These are phyloP conservation scores for Linnemannia zychae DNA, from an alignment of 192 early-diverging fungal genomes.

Conservation along the genomic window DNA sequence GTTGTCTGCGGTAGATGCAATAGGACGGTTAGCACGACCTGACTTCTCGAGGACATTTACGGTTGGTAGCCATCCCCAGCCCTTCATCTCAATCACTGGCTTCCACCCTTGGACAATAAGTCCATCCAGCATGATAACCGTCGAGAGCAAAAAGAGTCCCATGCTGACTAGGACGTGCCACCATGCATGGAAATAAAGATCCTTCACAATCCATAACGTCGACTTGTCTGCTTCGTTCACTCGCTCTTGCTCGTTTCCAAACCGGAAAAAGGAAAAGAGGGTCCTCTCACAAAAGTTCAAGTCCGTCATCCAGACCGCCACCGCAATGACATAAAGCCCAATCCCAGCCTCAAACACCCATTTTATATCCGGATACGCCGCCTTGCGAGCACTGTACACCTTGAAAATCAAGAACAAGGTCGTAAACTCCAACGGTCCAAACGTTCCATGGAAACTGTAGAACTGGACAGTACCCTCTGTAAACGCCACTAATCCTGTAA, in stretches of 20 bases:
- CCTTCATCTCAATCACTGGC: conserved; percentile 36
- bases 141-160: conserved; percentile 69
- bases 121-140: conserved; percentile 63
- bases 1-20: background rate
- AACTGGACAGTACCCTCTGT: conserved; percentile 38
- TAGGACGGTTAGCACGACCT: background rate
- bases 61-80: conserved; percentile 41
- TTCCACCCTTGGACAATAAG: conserved; percentile 41
- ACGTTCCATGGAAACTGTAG: conserved; percentile 42
- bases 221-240: conserved; percentile 41
- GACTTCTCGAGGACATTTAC: conserved; percentile 17
- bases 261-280: conserved; percentile 15
- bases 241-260: conserved; percentile 46
- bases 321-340: conserved; percentile 27
- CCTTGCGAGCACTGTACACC: conserved; percentile 42
- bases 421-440: conserved; percentile 36
- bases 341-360: conserved; percentile 46
- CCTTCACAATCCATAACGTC: conserved; percentile 58
- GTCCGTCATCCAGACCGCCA: conserved; percentile 50
- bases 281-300: conserved; percentile 46
- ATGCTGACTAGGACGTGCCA: conserved; percentile 74
- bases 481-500: conserved; percentile 41
- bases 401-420: conserved; percentile 33
- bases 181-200: conserved; percentile 69
- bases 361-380: conserved; percentile 43